Conservation (phyloP, 306 rosid species). For the Cyamopsis tetragonoloba region DNA sequence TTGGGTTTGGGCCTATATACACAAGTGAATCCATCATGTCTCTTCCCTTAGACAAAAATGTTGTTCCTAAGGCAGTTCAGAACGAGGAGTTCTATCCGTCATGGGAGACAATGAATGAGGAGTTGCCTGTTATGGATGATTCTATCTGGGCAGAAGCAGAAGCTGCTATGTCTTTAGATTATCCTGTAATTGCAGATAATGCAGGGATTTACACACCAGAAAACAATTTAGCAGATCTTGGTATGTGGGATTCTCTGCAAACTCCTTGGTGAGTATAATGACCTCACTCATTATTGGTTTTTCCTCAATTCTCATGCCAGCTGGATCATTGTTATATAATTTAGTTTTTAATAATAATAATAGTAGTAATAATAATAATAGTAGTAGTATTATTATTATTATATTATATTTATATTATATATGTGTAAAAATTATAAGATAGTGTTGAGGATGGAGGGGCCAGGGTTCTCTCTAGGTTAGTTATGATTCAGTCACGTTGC, state of each 20-base stretch:
- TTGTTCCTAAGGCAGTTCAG: no score
- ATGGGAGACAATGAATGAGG: constrained; percentile 41
- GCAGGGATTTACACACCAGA: not conserved
- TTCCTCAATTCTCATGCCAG: not conserved
- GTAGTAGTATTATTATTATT: no score
- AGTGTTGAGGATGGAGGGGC: not conserved
- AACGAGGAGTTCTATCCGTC: constrained; percentile 26
- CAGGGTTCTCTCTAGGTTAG: no score
- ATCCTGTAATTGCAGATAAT: constrained; percentile 37
- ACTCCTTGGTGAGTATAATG: constrained; percentile 53
- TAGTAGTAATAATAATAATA: no score
- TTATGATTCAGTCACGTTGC: not conserved
- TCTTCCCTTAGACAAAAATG: constrained; percentile 9
- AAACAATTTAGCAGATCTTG: constrained; percentile 37
- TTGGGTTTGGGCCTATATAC: constrained; percentile 17
- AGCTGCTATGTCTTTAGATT: constrained; percentile 64
- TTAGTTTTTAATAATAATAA: no score
- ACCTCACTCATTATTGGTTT: not conserved
- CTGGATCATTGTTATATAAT: not conserved
- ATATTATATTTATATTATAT: not conserved
- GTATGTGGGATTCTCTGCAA: constrained; percentile 42
- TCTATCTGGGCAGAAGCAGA: constrained; percentile 70
- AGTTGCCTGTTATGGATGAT: constrained; percentile 45
- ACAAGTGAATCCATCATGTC: constrained; percentile 16
- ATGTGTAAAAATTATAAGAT: no score